Base-by-base conservation (phyloP, 768 basidiomycete genomes). In the Leccinum incarnatum region DNA sequence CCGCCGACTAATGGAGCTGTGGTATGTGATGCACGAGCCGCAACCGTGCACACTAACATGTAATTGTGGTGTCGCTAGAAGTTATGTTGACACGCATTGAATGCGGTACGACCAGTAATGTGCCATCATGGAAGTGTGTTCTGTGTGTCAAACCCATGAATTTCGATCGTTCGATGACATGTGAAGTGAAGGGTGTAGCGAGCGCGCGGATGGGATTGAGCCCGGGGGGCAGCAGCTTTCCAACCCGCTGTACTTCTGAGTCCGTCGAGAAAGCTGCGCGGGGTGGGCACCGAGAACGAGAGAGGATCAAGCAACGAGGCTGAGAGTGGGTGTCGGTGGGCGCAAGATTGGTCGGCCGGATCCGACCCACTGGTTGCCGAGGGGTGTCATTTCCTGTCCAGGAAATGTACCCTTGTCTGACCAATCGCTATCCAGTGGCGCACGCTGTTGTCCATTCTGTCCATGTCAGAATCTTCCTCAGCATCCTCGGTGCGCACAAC, bases 401-500 rank as follows among this genome's bases (percentile, higher is more conserved):
- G 17, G 37, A 40, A n/a, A 40, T 40, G 17, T 40, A 40, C 37
- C 37, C 37, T 40, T n/a, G 37, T n/a, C 37, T 40, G 37, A 37
- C 36, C 36, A 37, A 37, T 37, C 15, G 32, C 32, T 34, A 5
- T 32, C 30, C 30, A 32, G 11, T 40, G 37, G 17, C 37, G 17
- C 8, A 40, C 17, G 17, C 37, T 8, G 36, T 40, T 40, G 40
- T 40, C 40, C 40, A n/a, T 40, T 40, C 19, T 46, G 32, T n/a
- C n/a, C 29, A 30, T 50, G 23, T 49, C 27, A 60, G 72, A 72
- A 23, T 51, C 62, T 2, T 48, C 62, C 5, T 55, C 69, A 12
- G 55, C 54, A 45, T 64, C 70, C 5, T 56, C 71, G 19, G 69
- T 72, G 46, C 63, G 71, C 52, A 69, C 75, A 37, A 83, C 80